A percentile compares a stretch with the other conserved stretches of the same genome.
phyloP scores from a whole-genome alignment of 192 early-diverging fungal species.

The Podila epigama region DNA sequence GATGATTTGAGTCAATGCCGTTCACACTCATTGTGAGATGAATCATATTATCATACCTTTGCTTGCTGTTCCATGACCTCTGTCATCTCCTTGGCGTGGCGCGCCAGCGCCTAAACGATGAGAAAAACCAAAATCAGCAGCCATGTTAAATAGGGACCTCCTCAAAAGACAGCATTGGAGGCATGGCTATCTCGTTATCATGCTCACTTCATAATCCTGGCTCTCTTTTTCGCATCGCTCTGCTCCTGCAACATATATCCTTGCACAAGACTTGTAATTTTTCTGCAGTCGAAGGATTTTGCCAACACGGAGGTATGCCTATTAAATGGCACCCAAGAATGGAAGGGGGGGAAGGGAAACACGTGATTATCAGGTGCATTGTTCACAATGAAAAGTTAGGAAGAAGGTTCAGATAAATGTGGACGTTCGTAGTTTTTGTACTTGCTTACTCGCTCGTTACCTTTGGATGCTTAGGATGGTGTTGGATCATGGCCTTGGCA shows the following conservation, averaged over 20 bases:
- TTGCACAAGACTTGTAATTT: conserved; percentile 22
- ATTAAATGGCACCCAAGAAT: neutral
- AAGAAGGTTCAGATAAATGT: no score
- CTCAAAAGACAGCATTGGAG: neutral
- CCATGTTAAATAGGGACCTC: neutral
- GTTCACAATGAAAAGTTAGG: neutral
- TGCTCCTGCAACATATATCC: conserved; percentile 27
- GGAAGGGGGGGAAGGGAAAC: neutral
- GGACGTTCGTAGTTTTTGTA: no score
- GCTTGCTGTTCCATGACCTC: conserved; percentile 9
- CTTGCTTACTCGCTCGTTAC: neutral
- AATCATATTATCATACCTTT: conserved; percentile 14
- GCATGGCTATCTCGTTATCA: neutral
- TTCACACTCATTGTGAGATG: neutral
- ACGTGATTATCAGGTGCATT: neutral
- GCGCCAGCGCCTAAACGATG: conserved; percentile 12
- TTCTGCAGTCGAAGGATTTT: conserved; percentile 28
- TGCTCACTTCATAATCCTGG: conserved; percentile 40
- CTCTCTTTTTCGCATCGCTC: conserved; percentile 26
- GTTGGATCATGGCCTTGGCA: conserved; percentile 31
- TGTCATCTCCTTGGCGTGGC: conserved; percentile 18
- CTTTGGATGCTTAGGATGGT: conserved; percentile 31
- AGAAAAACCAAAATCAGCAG: neutral
- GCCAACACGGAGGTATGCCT: conserved; percentile 40
- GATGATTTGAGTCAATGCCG: neutral